These are phyloP conservation scores for Cladorrhinum samala DNA, from an alignment of 495 filamentous ascomycete species.

Conservation along the genomic window DNA sequence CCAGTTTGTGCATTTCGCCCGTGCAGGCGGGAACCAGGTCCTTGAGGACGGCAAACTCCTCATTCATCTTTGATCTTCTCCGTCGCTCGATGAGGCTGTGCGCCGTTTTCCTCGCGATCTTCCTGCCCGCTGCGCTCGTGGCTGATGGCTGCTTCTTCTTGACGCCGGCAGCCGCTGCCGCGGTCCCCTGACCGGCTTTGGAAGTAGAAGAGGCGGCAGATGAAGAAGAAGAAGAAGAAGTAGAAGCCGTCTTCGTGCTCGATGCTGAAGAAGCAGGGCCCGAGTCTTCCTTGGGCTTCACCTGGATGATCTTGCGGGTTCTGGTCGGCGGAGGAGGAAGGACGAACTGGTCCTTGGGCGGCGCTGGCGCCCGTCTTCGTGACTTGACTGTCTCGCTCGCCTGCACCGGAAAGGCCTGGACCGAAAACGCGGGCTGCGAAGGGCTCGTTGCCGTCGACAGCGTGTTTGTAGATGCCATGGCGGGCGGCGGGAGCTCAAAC, in stretches of 20 bases:
- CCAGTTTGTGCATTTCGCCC: slow-evolving; percentile 97
- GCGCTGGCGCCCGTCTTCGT: slow-evolving; percentile 49
- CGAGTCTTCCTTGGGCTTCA: slow-evolving; percentile 64
- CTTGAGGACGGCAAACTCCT: slow-evolving; percentile 91
- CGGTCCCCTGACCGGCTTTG: slow-evolving; percentile 11
- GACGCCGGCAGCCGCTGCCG: slow-evolving; percentile 33
- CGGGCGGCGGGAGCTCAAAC: slow-evolving; percentile 82
- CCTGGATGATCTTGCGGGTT: slow-evolving; percentile 94
- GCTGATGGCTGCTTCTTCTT: slow-evolving; percentile 67
- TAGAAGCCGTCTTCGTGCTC: slow-evolving; percentile 7
- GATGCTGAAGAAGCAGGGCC: slow-evolving; percentile 15
- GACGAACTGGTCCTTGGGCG: slow-evolving; percentile 58
- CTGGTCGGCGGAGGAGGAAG: slow-evolving; percentile 89
- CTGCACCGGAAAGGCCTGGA: slow-evolving; percentile 42
- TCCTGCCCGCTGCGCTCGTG: slow-evolving; percentile 75
- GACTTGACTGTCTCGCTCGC: slow-evolving; percentile 51
- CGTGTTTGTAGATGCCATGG: slow-evolving; percentile 40
- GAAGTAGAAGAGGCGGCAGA: slow-evolving; percentile 13
- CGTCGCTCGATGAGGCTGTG: slow-evolving; percentile 92
- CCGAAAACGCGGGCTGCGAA: slow-evolving; percentile 10
- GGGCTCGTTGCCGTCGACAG: slow-evolving; percentile 32
- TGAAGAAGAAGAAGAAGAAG: slow-evolving; percentile 8
- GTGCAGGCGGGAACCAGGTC: slow-evolving; percentile 90
- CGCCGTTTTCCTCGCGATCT: slow-evolving; percentile 93
- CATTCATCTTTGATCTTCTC: slow-evolving; percentile 95